Conservation (phyloP, 148 eudicot genomes). For the Camellia sinensis region DNA sequence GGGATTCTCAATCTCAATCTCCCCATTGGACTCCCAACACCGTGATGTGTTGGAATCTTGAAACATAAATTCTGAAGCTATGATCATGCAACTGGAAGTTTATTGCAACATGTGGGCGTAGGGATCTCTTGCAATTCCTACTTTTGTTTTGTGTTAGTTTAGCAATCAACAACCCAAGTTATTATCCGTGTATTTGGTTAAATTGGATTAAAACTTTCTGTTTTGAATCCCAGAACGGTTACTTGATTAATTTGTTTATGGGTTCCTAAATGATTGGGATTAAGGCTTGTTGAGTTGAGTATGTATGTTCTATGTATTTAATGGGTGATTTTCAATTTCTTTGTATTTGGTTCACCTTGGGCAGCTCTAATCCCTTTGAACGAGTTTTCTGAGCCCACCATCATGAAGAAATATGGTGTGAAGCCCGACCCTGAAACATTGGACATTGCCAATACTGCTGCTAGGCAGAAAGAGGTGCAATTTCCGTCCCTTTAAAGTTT, state of each 20-base stretch:
- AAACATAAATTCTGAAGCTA: too few species aligned
- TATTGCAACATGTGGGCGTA: too few species aligned
- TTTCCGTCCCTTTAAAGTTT: neutral
- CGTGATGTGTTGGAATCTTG: too few species aligned
- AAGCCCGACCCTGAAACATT: conserved; percentile 61
- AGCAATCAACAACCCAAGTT: neutral
- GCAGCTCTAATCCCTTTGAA: conserved; percentile 65
- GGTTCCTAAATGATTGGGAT: neutral
- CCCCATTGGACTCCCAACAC: too few species aligned
- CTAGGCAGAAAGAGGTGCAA: conserved; percentile 33
- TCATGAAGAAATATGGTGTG: conserved; percentile 69
- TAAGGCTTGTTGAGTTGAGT: neutral
- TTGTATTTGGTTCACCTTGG: neutral
- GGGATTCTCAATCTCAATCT: too few species aligned
- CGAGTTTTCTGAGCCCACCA: conserved; percentile 40
- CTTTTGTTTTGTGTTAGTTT: neutral
- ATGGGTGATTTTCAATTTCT: neutral
- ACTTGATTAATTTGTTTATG: neutral
- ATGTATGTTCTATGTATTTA: neutral
- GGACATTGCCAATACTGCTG: conserved; percentile 39
- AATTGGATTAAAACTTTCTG: neutral
- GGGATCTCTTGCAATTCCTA: too few species aligned
- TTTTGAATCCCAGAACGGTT: neutral
- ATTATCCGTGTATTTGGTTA: neutral
- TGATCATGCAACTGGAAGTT: too few species aligned